Conservation (phyloP, 2,329 filamentous ascomycete genomes). For the Coleophoma crateriformis region DNA sequence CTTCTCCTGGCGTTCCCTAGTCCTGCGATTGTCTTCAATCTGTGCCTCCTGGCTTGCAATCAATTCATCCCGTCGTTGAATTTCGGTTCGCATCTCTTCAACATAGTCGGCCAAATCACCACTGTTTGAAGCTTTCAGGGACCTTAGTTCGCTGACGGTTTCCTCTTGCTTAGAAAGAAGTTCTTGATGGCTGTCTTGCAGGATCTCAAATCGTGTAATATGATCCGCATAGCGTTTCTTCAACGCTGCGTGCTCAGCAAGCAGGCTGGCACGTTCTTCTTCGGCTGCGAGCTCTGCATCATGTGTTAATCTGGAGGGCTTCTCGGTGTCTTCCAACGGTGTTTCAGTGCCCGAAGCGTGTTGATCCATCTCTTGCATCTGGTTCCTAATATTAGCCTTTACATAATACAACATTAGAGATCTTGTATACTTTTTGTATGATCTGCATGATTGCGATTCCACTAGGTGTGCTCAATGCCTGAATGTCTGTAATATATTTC, state of each 20-base stretch:
- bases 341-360: neutral
- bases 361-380: slow-evolving; percentile 1
- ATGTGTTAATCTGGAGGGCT: slow-evolving; percentile 2
- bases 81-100: slow-evolving; percentile 47
- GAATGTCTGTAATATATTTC: slow-evolving; percentile 44
- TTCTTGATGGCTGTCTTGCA: slow-evolving; percentile 58
- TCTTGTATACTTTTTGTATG: slow-evolving; percentile 13
- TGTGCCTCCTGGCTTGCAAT: slow-evolving; percentile 67
- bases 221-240: slow-evolving; percentile 54
- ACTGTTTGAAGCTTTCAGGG: slow-evolving; percentile 35
- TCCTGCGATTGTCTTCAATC: slow-evolving; percentile 44
- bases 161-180: slow-evolving; percentile 46
- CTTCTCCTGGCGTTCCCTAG: slow-evolving; percentile 36
- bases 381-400: slow-evolving; percentile 1
- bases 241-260: slow-evolving; percentile 45
- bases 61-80: slow-evolving; percentile 64
- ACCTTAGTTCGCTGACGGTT: slow-evolving; percentile 42
- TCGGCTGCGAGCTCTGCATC: slow-evolving; percentile 31
- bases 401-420: neutral
- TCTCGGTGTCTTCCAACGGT: slow-evolving; percentile 1
- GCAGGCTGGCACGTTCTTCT: slow-evolving; percentile 38
- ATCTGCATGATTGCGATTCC: slow-evolving; percentile 30
- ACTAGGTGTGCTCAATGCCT: slow-evolving; percentile 25
- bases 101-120: slow-evolving; percentile 46
- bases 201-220: slow-evolving; percentile 51